Conservation (phyloP, 768 basidiomycete genomes). For the Butyriboletus loyo region DNA sequence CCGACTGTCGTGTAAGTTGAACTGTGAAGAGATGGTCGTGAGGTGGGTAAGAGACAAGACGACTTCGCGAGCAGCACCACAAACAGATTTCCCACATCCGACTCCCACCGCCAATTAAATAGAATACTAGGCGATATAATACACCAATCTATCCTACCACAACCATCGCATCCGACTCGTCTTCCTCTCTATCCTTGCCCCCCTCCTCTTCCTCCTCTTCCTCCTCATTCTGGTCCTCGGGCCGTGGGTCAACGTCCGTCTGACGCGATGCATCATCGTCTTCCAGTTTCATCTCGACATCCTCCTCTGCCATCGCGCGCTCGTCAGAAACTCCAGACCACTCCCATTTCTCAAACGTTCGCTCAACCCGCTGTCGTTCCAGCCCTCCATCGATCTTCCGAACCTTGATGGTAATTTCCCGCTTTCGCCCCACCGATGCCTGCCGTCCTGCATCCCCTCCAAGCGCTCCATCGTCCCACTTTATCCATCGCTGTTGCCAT, state of each 20-base stretch:
- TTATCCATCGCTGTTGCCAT: constrained; percentile 48
- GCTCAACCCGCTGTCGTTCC: constrained; percentile 71
- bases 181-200: constrained; percentile 1
- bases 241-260: constrained; percentile 3
- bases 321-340: constrained; percentile 38
- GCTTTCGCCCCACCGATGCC: constrained; percentile 44
- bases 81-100: constrained; percentile 14
- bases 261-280: constrained; percentile 10
- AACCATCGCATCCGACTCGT: constrained; percentile 14
- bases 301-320: constrained; percentile 6
- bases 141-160: constrained; percentile 10
- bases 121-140: constrained; percentile 3
- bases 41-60: not conserved
- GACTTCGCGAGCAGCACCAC: not conserved
- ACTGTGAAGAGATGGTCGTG: not conserved
- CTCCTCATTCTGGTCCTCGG: constrained; percentile 2
- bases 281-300: constrained; percentile 32
- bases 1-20: not conserved
- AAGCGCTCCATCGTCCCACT: constrained; percentile 21
- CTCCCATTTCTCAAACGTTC: constrained; percentile 64
- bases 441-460: constrained; percentile 30
- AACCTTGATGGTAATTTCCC: constrained; percentile 54
- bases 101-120: not conserved
- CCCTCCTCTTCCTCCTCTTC: constrained; percentile 3
- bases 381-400: constrained; percentile 53